Base-by-base conservation (phyloP, 768 basidiomycete genomes). In the Wakefieldia striispora region DNA sequence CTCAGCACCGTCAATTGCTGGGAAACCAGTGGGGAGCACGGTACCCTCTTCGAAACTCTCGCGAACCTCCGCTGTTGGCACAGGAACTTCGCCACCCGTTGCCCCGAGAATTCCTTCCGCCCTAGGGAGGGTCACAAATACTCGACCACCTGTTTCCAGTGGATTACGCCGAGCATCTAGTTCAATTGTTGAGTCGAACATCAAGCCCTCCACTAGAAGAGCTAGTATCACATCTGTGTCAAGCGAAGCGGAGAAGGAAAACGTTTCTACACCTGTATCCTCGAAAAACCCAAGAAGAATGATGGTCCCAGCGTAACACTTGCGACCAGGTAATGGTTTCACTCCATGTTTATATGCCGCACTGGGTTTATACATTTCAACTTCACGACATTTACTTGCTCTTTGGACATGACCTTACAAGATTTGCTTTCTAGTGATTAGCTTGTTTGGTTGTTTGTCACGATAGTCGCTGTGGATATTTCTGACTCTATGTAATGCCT, bases 171-270 rank as follows among this genome's bases (percentile, higher is more conserved):
- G 67, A n/a, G 61, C 61, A 3, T 72, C 62, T 17, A 66, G 50
- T 41, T 59, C 72, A 1, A 61, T 64, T 5, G 59, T 63, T 27
- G 66, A 73, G 39, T 63, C 68, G 21, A 72, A 68, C 33, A 46
- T 64, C 21, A 74, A 70, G 49, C 46, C 61, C 9, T 67, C 72
- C 43, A 47, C 64, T 34, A 65, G 67, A 43, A 61, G 66, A 38
- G 59, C 71, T 17, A 70, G 58, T 43, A 59, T 65, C 11, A 74
- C 70, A 10, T 62, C 60, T 47, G 70, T 72, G 10, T 65, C 73
- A 14, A 77, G 73, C 52, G 77, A 78, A 63, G 75, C 78, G 45
- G 82, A 84, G 61, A 85, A 84, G 68, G 82, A 84, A 68, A 85
- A 85, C 54, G 61, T 78, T 42, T 58, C 60, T 17, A 63, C 57